Evolutionary conservation across 306 rosid genomes (phyloP).

Genomic region (Acacia crassicarpa): DNA sequence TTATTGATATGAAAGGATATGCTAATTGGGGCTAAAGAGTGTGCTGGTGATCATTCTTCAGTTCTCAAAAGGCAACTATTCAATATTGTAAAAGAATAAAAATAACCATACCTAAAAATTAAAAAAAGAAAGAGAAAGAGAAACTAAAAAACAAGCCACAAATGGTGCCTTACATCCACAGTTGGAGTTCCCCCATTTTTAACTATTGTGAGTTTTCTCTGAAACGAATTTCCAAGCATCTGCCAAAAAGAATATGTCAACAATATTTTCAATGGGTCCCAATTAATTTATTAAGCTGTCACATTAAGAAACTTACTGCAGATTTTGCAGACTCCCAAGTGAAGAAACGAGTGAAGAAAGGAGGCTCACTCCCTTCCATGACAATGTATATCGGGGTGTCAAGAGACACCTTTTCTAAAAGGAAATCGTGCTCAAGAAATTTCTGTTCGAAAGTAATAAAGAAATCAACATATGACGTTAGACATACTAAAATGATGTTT

Average conservation of each 20-base stretch:
- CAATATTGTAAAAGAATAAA: conserved; percentile 11
- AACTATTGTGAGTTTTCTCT: conserved; percentile 76
- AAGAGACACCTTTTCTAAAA: conserved; percentile 60
- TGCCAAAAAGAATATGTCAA: conserved; percentile 27
- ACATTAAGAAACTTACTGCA: conserved; percentile 47
- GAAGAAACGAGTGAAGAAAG: conserved; percentile 88
- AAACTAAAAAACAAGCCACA: background rate
- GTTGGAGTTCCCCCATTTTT: conserved; percentile 63
- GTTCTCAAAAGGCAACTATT: conserved; percentile 11
- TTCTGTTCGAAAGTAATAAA: conserved; percentile 52
- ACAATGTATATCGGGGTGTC: conserved; percentile 75
- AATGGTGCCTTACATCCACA: conserved; percentile 54
- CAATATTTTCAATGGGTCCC: background rate
- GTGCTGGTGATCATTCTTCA: background rate
- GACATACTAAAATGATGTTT: conserved; percentile 20
- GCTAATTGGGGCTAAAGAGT: conserved; percentile 8
- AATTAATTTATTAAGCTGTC: conserved; percentile 5
- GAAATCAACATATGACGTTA: conserved; percentile 14
- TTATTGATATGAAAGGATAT: conserved; percentile 2
- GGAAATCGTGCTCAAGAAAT: conserved; percentile 83
- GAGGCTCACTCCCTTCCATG: conserved; percentile 90
- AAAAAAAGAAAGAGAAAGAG: too few relatives aligned
- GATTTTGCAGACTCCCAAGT: conserved; percentile 79
- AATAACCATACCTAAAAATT: background rate
- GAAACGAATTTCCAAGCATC: conserved; percentile 91